Percentiles rank a stretch among this genome's conserved stretches.
Evolutionary conservation across 2,329 filamentous ascomycete genomes (phyloP).

Genomic region (Neurospora crassa): DNA sequence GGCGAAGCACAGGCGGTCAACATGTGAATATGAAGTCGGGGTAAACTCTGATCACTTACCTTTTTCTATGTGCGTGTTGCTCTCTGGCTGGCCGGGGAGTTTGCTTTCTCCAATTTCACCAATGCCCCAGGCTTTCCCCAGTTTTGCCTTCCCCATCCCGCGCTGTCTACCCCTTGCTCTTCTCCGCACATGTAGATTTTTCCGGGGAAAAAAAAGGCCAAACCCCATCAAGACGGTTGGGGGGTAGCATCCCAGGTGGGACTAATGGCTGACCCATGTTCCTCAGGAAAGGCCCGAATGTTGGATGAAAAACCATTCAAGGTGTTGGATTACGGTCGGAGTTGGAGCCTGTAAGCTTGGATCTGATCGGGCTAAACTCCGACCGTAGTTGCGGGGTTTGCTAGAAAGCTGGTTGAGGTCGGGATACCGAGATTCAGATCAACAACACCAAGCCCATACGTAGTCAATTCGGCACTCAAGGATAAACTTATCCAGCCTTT

Average conservation of each 20-base stretch:
- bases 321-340: background rate
- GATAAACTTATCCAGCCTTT: background rate
- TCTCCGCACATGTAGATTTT: background rate
- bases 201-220: background rate
- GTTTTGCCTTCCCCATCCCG: background rate
- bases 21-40: background rate
- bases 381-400: background rate
- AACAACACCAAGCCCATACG: background rate
- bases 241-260: background rate
- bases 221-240: background rate
- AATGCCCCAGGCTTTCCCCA: background rate
- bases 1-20: background rate
- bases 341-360: background rate
- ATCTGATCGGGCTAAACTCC: background rate
- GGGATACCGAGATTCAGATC: background rate
- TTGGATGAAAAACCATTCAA: background rate
- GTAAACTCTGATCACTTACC: background rate
- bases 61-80: background rate
- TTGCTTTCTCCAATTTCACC: background rate
- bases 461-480: background rate
- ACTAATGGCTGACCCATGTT: background rate
- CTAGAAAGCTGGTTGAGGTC: background rate
- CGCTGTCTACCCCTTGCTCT: background rate
- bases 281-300: background rate
- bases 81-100: background rate